Evolutionary conservation across 2,329 filamentous ascomycete species (phyloP).

Genomic region (Cryphonectria japonica): DNA sequence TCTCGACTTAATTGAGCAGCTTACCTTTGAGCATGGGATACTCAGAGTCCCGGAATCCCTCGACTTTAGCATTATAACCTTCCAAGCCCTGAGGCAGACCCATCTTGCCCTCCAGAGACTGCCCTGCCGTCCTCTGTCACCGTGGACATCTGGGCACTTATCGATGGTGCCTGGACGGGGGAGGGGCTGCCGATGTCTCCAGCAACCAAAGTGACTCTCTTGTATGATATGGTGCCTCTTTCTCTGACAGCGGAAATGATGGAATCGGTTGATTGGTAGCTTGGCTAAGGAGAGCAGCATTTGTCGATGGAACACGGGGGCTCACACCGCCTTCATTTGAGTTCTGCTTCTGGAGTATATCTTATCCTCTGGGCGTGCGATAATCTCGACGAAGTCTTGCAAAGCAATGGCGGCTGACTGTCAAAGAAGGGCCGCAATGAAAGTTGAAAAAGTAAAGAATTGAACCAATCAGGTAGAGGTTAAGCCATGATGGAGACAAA

Average conservation of each 20-base stretch:
- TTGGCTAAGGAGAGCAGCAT: too few species aligned
- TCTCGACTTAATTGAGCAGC: slow-evolving; percentile 10
- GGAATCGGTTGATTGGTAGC: background rate
- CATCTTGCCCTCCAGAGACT: slow-evolving; percentile 25
- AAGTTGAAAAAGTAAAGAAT: background rate
- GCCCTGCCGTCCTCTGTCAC: background rate
- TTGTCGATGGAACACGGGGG: too few species aligned
- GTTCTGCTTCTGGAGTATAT: background rate
- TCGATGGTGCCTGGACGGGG: background rate
- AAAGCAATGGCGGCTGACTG: background rate
- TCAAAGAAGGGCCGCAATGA: background rate
- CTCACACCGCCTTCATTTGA: background rate
- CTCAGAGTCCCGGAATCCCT: slow-evolving; percentile 61
- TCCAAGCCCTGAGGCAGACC: slow-evolving; percentile 1
- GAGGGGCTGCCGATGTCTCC: too few species aligned
- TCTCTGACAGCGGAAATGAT: background rate
- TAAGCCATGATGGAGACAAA: background rate
- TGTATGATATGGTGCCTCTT: background rate
- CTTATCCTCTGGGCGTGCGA: background rate
- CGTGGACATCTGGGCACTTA: slow-evolving; percentile 17
- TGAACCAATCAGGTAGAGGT: background rate
- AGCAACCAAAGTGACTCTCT: background rate
- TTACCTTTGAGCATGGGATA: slow-evolving; percentile 73
- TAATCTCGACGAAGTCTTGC: background rate
- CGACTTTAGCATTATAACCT: slow-evolving; percentile 63